Conservation (phyloP, 2,329 filamentous ascomycete species). For the Cladosporium velox region DNA sequence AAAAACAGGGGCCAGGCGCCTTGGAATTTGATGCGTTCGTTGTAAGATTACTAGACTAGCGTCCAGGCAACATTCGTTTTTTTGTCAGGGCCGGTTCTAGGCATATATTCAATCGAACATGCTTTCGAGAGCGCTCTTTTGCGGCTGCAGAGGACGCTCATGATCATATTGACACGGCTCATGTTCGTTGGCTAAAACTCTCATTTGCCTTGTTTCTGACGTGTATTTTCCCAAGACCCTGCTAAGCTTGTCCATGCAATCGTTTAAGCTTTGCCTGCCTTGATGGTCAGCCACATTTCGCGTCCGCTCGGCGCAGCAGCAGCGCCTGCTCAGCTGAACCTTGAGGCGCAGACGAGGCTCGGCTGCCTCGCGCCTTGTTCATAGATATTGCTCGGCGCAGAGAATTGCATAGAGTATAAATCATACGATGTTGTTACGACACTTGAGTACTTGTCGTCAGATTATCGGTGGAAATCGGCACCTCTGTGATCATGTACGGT, state of each 20-base stretch:
- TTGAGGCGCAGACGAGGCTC: background rate
- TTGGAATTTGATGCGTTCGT: background rate
- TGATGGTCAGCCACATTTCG: background rate
- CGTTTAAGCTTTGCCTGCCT: background rate
- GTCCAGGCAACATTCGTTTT: background rate
- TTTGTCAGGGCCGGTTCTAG: background rate
- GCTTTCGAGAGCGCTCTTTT: conserved; percentile 5
- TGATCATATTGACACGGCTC: background rate
- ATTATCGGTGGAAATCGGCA: background rate
- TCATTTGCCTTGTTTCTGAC: background rate
- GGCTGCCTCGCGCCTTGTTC: background rate
- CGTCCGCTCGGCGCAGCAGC: background rate
- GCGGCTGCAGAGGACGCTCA: background rate
- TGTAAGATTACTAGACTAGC: conserved; percentile 20
- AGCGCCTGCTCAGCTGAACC: background rate
- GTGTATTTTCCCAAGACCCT: background rate
- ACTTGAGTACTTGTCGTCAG: background rate
- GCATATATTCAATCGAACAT: conserved; percentile 15
- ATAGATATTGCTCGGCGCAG: background rate
- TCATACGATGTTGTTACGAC: background rate
- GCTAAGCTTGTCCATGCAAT: background rate
- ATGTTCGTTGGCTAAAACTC: background rate
- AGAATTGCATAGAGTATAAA: background rate
- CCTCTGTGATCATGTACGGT: background rate
- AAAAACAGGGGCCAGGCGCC: background rate